phyloP scores from a whole-genome alignment of 345 rosid genomes.

The Iberis pinnata region DNA sequence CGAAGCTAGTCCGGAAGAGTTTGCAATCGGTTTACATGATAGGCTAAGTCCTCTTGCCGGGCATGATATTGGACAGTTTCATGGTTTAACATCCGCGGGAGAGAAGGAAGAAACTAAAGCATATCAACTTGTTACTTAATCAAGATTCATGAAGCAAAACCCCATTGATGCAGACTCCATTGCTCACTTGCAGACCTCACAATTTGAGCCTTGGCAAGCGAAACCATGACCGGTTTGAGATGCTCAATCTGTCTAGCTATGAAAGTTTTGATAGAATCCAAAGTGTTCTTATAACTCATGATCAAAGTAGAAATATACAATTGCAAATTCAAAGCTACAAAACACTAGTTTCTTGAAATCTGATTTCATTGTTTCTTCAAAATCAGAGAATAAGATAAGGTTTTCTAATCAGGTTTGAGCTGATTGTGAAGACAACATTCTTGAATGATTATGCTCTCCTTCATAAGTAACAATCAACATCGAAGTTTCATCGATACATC shows the following conservation, averaged over 20 bases:
- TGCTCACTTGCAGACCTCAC: too few relatives aligned
- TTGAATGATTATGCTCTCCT: constrained; percentile 72
- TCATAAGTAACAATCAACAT: constrained; percentile 76
- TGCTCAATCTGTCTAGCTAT: too few relatives aligned
- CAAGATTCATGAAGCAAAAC: constrained; percentile 6
- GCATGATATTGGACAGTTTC: constrained; percentile 79
- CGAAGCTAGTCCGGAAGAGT: constrained; percentile 48
- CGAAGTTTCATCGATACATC: constrained; percentile 65
- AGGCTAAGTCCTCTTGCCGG: constrained; percentile 50
- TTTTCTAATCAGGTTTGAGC: constrained; percentile 41
- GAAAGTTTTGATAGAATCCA: too few relatives aligned
- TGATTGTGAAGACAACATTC: constrained; percentile 45
- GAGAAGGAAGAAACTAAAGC: constrained; percentile 26
- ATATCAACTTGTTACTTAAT: constrained; percentile 31
- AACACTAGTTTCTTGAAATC: constrained; percentile 7
- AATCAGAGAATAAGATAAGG: constrained; percentile 14
- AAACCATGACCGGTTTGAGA: too few relatives aligned
- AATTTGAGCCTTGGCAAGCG: too few relatives aligned
- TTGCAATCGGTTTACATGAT: constrained; percentile 56
- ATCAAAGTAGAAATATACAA: constrained; percentile 26
- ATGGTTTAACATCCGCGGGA: constrained; percentile 35
- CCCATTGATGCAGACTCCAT: constrained; percentile 5
- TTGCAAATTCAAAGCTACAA: constrained; percentile 20
- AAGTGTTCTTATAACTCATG: constrained; percentile 17
- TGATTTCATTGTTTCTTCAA: constrained; percentile 15